A percentile compares a stretch with the other conserved stretches of the same genome.
phyloP scores from a whole-genome alignment of 2,329 filamentous ascomycete genomes.

The Colletotrichum godetiae region DNA sequence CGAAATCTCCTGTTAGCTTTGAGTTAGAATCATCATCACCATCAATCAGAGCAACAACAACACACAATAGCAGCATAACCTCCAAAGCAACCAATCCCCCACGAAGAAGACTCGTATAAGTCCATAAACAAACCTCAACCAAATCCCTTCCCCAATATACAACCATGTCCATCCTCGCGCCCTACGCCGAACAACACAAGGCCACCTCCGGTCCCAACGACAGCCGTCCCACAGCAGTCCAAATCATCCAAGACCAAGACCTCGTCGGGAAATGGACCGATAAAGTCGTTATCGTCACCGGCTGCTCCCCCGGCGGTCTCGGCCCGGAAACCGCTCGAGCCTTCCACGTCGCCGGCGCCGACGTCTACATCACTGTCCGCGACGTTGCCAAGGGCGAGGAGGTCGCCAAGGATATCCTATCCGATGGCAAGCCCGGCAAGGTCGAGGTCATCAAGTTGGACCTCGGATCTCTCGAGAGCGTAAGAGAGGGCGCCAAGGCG shows the following conservation, averaged over 20 bases:
- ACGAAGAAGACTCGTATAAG: neutral
- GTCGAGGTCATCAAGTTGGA: slow-evolving; percentile 49
- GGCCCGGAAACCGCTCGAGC: slow-evolving; percentile 53
- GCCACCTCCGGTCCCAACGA: slow-evolving; percentile 35
- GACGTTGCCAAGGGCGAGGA: slow-evolving; percentile 26
- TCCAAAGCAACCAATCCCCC: neutral
- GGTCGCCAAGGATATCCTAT: slow-evolving; percentile 29
- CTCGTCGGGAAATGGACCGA: slow-evolving; percentile 31
- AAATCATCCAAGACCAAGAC: slow-evolving; percentile 35
- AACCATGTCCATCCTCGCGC: slow-evolving; percentile 6
- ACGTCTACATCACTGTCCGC: slow-evolving; percentile 31
- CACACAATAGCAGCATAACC: neutral
- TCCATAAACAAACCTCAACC: neutral
- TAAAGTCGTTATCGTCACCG: slow-evolving; percentile 45
- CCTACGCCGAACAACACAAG: slow-evolving; percentile 27
- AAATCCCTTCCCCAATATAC: neutral
- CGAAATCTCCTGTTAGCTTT: neutral
- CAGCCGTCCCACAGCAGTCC: slow-evolving; percentile 35
- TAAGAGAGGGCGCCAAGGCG: slow-evolving; percentile 41
- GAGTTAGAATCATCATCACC: neutral
- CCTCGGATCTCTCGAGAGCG: slow-evolving; percentile 43
- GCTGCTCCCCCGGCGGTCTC: slow-evolving; percentile 52
- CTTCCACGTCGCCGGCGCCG: slow-evolving; percentile 31
- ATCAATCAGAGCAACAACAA: neutral
- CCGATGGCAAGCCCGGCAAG: slow-evolving; percentile 32